phyloP scores from a whole-genome alignment of 2,329 filamentous ascomycete genomes.

The Epichloe typhina region DNA sequence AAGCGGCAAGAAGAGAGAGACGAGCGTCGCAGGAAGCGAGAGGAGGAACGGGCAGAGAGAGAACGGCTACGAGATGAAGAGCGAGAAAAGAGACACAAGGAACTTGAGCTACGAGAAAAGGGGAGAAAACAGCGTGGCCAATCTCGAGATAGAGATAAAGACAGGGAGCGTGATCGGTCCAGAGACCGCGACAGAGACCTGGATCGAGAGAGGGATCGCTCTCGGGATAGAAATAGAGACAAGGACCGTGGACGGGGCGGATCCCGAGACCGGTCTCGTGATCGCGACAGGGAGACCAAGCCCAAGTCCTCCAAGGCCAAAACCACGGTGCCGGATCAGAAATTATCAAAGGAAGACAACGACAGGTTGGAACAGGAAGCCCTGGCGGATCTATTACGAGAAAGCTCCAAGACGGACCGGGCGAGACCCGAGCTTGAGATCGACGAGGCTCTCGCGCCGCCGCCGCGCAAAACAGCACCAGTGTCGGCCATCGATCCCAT shows the following conservation, averaged over 20 bases:
- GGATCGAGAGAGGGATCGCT: conserved; percentile 18
- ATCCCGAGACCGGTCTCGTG: conserved; percentile 17
- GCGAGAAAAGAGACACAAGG: conserved; percentile 26
- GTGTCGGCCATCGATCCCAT: conserved; percentile 48
- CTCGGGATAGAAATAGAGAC: conserved; percentile 18
- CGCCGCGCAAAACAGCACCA: conserved; percentile 37
- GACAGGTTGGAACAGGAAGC: conserved; percentile 45
- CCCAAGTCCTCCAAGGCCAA: conserved; percentile 19
- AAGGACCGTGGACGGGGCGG: conserved; percentile 17
- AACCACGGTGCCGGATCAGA: conserved; percentile 29
- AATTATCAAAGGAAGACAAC: conserved; percentile 44
- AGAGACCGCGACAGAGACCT: conserved; percentile 17
- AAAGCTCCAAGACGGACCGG: conserved; percentile 36
- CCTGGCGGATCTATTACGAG: conserved; percentile 43
- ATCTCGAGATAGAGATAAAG: neutral
- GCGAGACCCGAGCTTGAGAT: conserved; percentile 43
- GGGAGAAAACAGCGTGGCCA: conserved; percentile 16
- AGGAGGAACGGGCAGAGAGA: conserved; percentile 44
- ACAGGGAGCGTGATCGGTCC: conserved; percentile 12
- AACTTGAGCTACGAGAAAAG: conserved; percentile 24
- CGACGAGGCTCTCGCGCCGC: conserved; percentile 41
- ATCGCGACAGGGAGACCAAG: conserved; percentile 19
- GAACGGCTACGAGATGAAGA: conserved; percentile 30
- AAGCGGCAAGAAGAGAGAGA: conserved; percentile 38
- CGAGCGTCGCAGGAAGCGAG: conserved; percentile 33